Base-by-base conservation (phyloP, 2,329 filamentous ascomycete species). In the Claviceps maximensis region DNA sequence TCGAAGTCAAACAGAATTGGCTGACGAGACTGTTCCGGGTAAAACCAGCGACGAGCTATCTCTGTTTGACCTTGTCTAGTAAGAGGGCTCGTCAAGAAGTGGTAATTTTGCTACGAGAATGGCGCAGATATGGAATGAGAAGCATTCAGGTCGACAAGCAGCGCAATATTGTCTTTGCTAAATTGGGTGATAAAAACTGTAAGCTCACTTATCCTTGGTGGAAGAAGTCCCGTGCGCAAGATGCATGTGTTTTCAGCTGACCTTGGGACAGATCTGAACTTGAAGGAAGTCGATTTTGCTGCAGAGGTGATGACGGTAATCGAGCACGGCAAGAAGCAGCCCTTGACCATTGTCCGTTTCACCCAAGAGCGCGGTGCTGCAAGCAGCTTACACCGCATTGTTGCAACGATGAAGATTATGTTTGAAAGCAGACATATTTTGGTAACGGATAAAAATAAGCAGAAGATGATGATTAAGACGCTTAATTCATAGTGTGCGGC, bases 341-440 rank as follows among this genome's bases (percentile, higher is more conserved):
- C 84, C 47, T 77, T 96, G 52, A 87, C 85, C 65, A 82, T 96
- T 58, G 82, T 87, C 31, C 84, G 88, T 38, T 88, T 96, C 66
- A 91, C 87, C 1, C 90, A 96, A 63, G 89, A 93, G 63, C 84
- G 84, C 54, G 93, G 91, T n/a, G 90, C 91, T 1, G 89, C 88
- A 40, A 93, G 86, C 61, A 93, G 86, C 60, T 95, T 97, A 71
- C 79, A 88, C 65, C 83, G 82, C 63, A 86, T 95, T 10, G 79
- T 94, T 27, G 85, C 89, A 55, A 85, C 86, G 3, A 75, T 96
- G 60, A 78, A 84, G 58, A 74, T 78, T 21, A 78, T 88, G 17
- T 82, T 94, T 65, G 75, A 74, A 57, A 74, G 74, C 55, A 80
- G 83, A 29, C 75, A 76, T 27, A 71, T 90, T 59, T 69, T 95